Percentiles rank a stretch among this genome's conserved stretches.
Evolutionary conservation across 108 stramenopile species (phyloP).

Genomic region (Chaetoceros muelleri): DNA sequence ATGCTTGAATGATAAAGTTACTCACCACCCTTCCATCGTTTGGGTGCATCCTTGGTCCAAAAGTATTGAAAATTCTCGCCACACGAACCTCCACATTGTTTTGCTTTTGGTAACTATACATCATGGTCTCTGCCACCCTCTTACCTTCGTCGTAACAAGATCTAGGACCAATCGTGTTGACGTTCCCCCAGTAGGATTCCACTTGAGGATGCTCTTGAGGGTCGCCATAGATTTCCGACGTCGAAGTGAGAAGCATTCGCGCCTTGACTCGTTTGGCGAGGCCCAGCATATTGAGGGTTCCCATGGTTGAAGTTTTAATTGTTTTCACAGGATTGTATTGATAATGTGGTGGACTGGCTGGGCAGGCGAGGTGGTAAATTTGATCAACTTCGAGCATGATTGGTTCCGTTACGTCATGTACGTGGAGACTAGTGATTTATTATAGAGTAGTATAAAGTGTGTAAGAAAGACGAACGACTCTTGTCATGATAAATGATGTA

Average conservation of each 20-base stretch:
- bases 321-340: constrained; percentile 99
- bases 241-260: constrained; percentile 89
- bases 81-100: constrained; percentile 92
- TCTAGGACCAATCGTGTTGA: constrained; percentile 95
- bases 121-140: constrained; percentile 99
- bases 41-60: constrained; percentile 98
- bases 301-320: constrained; percentile 95
- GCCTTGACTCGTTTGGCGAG: constrained; percentile 96
- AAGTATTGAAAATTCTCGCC: constrained; percentile 99
- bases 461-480: no score
- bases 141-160: constrained; percentile 99
- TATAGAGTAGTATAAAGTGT: constrained; percentile 8
- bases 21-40: constrained; percentile 98
- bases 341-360: constrained; percentile 98
- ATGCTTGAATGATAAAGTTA: constrained; percentile 97
- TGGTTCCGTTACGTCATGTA: constrained; percentile 95
- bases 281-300: constrained; percentile 98
- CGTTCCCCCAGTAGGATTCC: constrained; percentile 98
- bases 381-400: constrained; percentile 97
- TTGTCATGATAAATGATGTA: background rate
- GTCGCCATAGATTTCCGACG: constrained; percentile 89
- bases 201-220: constrained; percentile 89
- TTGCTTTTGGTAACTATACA: constrained; percentile 92
- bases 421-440: constrained; percentile 72
- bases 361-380: constrained; percentile 99